Percentiles rank a stretch among this genome's conserved stretches.
Conservation (phyloP, 139 green algal species). For the Eudorina sp. region DNA sequence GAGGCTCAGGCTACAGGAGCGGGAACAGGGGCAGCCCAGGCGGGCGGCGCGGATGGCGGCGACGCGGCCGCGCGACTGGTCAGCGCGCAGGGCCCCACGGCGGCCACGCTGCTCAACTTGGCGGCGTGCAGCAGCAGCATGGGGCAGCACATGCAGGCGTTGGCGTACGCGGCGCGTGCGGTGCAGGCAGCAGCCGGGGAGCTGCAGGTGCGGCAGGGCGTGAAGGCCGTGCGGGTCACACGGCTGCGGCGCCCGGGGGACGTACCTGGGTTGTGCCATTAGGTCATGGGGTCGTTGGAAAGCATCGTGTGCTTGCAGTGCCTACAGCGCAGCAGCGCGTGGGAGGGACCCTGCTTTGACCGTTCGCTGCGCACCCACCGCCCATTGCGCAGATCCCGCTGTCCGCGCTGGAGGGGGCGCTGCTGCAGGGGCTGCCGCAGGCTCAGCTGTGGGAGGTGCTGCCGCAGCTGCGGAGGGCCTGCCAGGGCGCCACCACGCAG, state of each 20-base stretch:
- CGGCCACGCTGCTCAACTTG: constrained; percentile 55
- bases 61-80: neutral
- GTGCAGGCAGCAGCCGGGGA: neutral
- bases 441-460: constrained; percentile 23
- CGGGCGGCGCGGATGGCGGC: neutral
- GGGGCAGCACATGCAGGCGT: constrained; percentile 7
- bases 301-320: no score
- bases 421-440: constrained; percentile 28
- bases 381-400: neutral
- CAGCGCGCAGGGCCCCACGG: neutral
- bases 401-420: neutral
- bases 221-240: no score
- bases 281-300: no score
- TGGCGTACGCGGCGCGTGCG: constrained; percentile 13
- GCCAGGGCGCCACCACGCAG: neutral
- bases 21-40: neutral
- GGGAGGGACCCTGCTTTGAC: no score
- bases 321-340: no score
- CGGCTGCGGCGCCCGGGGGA: no score
- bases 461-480: constrained; percentile 35
- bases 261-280: no score
- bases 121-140: constrained; percentile 40
- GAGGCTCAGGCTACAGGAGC: no score
- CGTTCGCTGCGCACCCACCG: no score
- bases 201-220: constrained; percentile 23